These are phyloP conservation scores for Syzygium aromaticum DNA, from an alignment of 345 rosid genomes.

Conservation along the genomic window DNA sequence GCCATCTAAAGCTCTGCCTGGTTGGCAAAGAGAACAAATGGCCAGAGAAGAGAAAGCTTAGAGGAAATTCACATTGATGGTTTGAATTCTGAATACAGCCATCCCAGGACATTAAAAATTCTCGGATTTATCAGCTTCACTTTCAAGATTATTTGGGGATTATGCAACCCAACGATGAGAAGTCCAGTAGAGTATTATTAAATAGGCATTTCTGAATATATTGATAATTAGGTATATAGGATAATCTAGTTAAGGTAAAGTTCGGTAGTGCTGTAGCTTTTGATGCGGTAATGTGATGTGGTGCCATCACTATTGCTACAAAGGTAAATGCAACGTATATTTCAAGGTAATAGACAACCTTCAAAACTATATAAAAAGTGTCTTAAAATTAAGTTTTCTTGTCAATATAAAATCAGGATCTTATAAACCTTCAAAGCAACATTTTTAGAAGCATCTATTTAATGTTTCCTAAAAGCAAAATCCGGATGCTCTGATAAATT, in stretches of 20 bases:
- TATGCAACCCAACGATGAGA: not conserved
- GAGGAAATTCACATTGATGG: not conserved
- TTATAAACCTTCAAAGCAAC: not conserved
- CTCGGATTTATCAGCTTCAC: not conserved
- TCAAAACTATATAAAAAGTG: not conserved
- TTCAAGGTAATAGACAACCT: not conserved
- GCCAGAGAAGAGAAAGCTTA: not conserved
- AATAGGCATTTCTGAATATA: not conserved
- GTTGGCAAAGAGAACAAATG: not conserved
- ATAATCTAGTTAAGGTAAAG: not conserved
- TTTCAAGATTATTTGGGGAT: not conserved
- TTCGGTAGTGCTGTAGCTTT: not conserved
- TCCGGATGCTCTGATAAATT: not conserved
- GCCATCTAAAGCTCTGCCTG: not conserved
- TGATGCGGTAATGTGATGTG: not conserved
- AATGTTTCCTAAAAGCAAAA: not conserved
- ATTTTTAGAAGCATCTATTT: not conserved
- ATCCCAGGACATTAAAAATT: not conserved
- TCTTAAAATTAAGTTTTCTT: not conserved
- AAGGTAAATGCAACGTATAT: not conserved
- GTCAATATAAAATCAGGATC: not conserved
- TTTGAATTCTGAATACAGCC: not conserved
- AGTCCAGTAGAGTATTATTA: not conserved
- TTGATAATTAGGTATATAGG: not conserved
- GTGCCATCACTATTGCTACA: not conserved